These are phyloP conservation scores for Candida yuanshanica DNA, from an alignment of 805 yeast genomes.

Conservation along the genomic window DNA sequence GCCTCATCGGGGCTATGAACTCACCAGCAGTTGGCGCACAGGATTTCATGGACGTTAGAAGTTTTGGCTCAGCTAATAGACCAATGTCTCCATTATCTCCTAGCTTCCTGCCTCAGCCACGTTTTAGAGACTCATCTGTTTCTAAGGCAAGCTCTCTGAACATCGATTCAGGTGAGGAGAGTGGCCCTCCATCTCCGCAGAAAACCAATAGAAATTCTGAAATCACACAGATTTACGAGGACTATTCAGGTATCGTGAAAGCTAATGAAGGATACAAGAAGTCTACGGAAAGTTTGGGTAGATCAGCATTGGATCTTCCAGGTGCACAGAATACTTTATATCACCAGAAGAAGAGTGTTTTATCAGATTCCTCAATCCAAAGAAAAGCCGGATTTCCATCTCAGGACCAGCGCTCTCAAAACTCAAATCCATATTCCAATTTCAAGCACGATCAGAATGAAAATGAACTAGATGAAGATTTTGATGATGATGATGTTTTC, in stretches of 20 bases:
- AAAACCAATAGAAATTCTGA: constrained; percentile 23
- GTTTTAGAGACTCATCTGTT: constrained; percentile 20
- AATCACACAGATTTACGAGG: constrained; percentile 28
- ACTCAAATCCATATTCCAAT: constrained; percentile 1
- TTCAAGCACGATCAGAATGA: not conserved
- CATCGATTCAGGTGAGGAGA: constrained; percentile 13
- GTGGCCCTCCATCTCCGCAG: constrained; percentile 10
- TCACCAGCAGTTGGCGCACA: constrained; percentile 39
- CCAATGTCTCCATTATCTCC: constrained; percentile 32
- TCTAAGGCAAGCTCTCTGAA: constrained; percentile 19
- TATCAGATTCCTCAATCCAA: not conserved
- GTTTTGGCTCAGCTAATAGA: constrained; percentile 10
- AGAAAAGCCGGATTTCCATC: not conserved
- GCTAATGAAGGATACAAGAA: constrained; percentile 3
- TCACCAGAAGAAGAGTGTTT: constrained; percentile 3
- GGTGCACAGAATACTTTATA: not conserved
- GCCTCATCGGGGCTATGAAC: constrained; percentile 52
- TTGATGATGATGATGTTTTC: constrained; percentile 24
- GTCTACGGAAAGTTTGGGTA: not conserved
- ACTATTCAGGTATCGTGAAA: constrained; percentile 24
- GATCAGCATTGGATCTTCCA: not conserved
- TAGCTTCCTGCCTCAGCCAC: constrained; percentile 31
- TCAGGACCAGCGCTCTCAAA: constrained; percentile 1
- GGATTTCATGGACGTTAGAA: constrained; percentile 26
- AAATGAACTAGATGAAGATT: constrained; percentile 21